phyloP scores from a whole-genome alignment of 2,329 filamentous ascomycete species.

The Ophiostoma sp. region DNA sequence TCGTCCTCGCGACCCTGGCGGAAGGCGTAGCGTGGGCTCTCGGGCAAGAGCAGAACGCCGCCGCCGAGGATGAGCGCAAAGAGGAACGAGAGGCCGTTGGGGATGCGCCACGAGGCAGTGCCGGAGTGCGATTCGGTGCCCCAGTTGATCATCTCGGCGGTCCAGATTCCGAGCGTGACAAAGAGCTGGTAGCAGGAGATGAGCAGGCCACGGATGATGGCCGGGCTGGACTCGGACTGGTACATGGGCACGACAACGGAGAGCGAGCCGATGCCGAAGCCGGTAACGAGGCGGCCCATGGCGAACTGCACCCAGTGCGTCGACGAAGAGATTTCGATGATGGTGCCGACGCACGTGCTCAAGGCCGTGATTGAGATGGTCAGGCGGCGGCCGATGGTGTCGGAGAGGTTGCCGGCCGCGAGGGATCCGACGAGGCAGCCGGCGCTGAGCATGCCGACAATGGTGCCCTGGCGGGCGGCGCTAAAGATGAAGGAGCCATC shows the following conservation, averaged over 20 bases:
- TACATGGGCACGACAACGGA: conserved; percentile 71
- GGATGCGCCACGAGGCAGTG: conserved; percentile 57
- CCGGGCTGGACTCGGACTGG: conserved; percentile 63
- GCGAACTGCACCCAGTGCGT: conserved; percentile 60
- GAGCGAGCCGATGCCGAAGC: conserved; percentile 63
- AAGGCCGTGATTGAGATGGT: conserved; percentile 58
- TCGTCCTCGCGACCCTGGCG: conserved; percentile 51
- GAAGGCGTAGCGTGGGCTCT: conserved; percentile 68
- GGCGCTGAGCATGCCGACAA: conserved; percentile 11
- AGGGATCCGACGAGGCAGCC: conserved; percentile 6
- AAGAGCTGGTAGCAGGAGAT: conserved; percentile 65
- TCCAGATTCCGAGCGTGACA: conserved; percentile 65
- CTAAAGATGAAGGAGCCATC: conserved; percentile 3
- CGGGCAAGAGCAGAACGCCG: conserved; percentile 63
- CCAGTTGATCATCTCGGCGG: conserved; percentile 62
- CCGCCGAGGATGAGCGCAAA: conserved; percentile 62
- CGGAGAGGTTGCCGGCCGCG: conserved; percentile 8
- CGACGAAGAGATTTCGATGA: conserved; percentile 58
- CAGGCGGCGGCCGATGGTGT: conserved; percentile 50
- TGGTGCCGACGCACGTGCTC: conserved; percentile 58
- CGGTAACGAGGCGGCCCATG: conserved; percentile 59
- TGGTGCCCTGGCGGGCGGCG: conserved; percentile 12
- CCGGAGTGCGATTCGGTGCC: conserved; percentile 49
- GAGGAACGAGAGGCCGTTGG: conserved; percentile 57
- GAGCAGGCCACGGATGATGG: conserved; percentile 60